Evolutionary conservation across 2,329 filamentous ascomycete species (phyloP), one percentile per base, ranked within the genome.

Genomic region (Colletotrichum sp.): DNA sequence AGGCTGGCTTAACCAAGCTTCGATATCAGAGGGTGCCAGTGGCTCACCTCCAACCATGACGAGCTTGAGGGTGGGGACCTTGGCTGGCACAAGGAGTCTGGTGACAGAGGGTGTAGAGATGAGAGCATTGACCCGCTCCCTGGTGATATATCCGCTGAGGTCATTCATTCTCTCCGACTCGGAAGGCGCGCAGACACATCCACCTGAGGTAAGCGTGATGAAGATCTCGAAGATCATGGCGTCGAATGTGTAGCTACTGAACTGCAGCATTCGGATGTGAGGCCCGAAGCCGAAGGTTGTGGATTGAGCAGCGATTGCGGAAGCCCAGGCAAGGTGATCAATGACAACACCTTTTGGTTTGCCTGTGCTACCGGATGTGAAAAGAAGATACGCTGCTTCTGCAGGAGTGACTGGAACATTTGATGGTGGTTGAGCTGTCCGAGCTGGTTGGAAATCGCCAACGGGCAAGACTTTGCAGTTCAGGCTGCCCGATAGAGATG

Each of bases 171-270:
- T 82, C 69, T 91, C 87, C 8, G 85, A 80, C 1, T 88, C 83
- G 13, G 87, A 87, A 0, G 92, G 90, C 1, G 92, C 84, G 74
- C 91, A 92, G 13, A 93, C 85, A 71, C 89, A 92, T 0, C 89
- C 91, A 21, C 92, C 92, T 32, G 87, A 82, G 12, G 89, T 84
- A 5, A 93, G 82, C 0, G 89, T 86, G 3, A 87, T 85, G 14
- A 91, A 82, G 1, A 89, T 87, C 76, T 92, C 90, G 0, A 87
- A 79, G 1, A 91, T 81, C 21, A 86, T 87, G 5, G 87, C 84
- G 59, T 92, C 89, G 32, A 90, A 90, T 2, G 88, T 89, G 76
- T 88, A 90, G 9, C 86, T 86, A 2, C 88, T 89, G 69, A 89
- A 89, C 73, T 90, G 89, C 13, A 76, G 48, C 26, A 63, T 68